Percentiles rank a stretch among this genome's conserved stretches.
phyloP scores from a whole-genome alignment of 2,329 filamentous ascomycete genomes.

The Chaetomium globosum region DNA sequence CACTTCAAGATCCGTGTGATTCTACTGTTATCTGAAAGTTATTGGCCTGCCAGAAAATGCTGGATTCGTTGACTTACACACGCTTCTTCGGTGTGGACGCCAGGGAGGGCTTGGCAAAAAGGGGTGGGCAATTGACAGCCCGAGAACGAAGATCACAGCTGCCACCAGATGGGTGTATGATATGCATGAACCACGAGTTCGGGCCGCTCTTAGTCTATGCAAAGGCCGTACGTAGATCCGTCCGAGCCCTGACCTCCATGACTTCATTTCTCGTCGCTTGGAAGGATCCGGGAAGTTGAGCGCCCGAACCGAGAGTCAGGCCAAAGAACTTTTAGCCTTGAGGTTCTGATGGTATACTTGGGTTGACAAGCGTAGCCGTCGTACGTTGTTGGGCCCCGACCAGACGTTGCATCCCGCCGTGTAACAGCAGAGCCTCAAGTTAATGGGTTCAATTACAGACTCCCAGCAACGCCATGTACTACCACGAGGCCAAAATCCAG shows the following conservation, averaged over 20 bases:
- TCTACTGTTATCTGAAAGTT: no score
- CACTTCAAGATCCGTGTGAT: background rate
- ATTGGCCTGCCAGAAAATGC: background rate
- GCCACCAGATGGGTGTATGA: background rate
- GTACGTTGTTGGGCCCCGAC: background rate
- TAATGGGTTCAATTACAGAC: slow-evolving; percentile 18
- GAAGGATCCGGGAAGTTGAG: slow-evolving; percentile 4
- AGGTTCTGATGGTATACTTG: no score
- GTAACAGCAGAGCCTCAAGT: slow-evolving; percentile 22
- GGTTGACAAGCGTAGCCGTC: no score
- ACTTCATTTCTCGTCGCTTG: background rate
- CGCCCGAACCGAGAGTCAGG: background rate
- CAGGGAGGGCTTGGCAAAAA: slow-evolving; percentile 6
- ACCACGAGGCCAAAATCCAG: background rate
- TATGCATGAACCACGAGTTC: slow-evolving; percentile 8
- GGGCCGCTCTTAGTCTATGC: background rate
- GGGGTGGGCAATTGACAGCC: slow-evolving; percentile 7
- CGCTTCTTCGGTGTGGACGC: background rate
- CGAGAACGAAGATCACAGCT: background rate
- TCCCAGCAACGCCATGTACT: slow-evolving; percentile 3
- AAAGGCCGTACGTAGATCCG: background rate
- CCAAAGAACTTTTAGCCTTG: no score
- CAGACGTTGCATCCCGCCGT: background rate
- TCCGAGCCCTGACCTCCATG: background rate
- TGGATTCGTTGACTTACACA: background rate